Evolutionary conservation across 805 yeast genomes (phyloP).

Genomic region (Barnettozyma vustinii): DNA sequence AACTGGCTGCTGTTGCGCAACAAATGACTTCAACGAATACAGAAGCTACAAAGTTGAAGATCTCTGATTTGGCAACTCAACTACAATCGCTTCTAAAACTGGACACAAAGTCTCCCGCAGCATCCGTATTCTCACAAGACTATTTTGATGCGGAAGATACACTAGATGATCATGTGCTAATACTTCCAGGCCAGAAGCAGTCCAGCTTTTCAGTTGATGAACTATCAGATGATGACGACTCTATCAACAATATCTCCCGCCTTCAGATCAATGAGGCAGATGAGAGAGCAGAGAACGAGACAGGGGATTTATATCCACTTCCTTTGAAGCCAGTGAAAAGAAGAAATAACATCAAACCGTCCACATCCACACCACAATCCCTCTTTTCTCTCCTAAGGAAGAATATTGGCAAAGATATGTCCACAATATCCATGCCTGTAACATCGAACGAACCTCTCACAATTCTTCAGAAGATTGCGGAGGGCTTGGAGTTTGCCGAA

Average conservation of each 20-base stretch:
- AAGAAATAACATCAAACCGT: constrained; percentile 51
- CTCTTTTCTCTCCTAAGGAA: constrained; percentile 74
- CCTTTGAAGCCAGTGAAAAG: constrained; percentile 46
- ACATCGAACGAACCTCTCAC: constrained; percentile 89
- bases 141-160: constrained; percentile 56
- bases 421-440: constrained; percentile 88
- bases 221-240: constrained; percentile 23
- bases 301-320: constrained; percentile 58
- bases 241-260: constrained; percentile 18
- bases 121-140: constrained; percentile 43
- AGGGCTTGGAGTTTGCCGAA: constrained; percentile 69
- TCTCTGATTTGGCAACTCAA: constrained; percentile 1
- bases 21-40: constrained; percentile 6
- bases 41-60: neutral
- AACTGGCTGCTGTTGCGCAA: neutral
- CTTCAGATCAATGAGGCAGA: constrained; percentile 2
- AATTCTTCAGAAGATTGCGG: constrained; percentile 73
- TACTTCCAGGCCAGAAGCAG: constrained; percentile 10
- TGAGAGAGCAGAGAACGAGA: constrained; percentile 2
- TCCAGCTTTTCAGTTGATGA: constrained; percentile 19
- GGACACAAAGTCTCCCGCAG: constrained; percentile 1
- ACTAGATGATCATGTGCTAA: constrained; percentile 16
- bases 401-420: constrained; percentile 87
- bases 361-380: constrained; percentile 73
- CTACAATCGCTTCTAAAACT: neutral